Evolutionary conservation across 371 early-diverging fungal genomes (phyloP), one percentile per base, ranked within the genome.

Genomic region (Mucor mucedo): DNA sequence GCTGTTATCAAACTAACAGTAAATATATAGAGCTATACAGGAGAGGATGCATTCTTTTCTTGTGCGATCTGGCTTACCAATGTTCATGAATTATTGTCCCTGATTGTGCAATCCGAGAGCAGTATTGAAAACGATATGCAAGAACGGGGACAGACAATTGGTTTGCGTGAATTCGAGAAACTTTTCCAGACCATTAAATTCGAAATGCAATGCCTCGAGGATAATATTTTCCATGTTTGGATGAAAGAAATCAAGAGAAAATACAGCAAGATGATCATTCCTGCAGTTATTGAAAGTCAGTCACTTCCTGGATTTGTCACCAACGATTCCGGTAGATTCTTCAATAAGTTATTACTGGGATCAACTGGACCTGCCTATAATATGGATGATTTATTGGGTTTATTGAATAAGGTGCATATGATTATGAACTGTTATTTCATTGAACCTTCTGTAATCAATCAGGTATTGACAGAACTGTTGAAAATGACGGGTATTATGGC

Each of bases 391-490:
- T 80, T 97, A 8, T 73, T 95, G 48, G 89, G 89, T 77, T 90
- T 95, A 68, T 83, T 98, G 68, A 91, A 90, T 81, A 93, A 93
- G 78, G 80, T 96, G 35, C 88, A 88, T 84, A 90, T 91, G 69
- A 91, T 93, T 5, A 91, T 97, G 93, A 90, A 86, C 57, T 94
- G 93, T 76, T 98, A 96, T 75, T 94, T 89, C 77, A 89, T 97
- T 57, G 97, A 97, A 66, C 89, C 83, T 41, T 84, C 89, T 3
- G 79, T 87, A 2, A 63, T 78, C 16, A 75, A 84, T 28, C 96
- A 96, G 76, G 90, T 94, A 16, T 75, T 96, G 62, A 89, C 89
- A 0, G 96, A 96, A 75, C 73, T 98, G 55, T 79, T 98, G 59
- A 90, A 94, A 65, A 88, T 92, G 58, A 88, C 96, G 62, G 96